Base-by-base conservation (phyloP, 2,329 filamentous ascomycete genomes). In the Diaporthe velutina region DNA sequence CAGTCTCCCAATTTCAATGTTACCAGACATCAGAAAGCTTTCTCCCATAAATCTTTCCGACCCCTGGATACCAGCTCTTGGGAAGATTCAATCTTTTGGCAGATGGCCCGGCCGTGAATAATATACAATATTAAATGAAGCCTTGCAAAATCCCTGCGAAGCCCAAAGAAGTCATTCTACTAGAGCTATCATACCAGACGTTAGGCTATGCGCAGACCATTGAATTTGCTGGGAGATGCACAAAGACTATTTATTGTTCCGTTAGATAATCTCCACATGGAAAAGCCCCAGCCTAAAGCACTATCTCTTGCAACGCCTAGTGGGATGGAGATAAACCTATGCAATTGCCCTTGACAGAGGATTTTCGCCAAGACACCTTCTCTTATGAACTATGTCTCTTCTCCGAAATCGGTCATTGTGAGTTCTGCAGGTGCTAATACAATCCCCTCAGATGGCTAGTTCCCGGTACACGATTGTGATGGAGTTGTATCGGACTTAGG, bases 401-500 rank as follows among this genome's bases (percentile, higher is more conserved):
- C 45, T 28, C 64, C 64, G 30, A 40, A 38, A n/a, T 40, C 15
- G 50, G n/a, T 25, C 48, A 30, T 8, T 40, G 12, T 7, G 48
- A 68, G 30, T 28, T 38, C 30, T 19, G 19, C 30, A 30, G n/a
- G 45, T 28, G 4, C 35, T 17, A 38, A 38, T 38, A 38, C 35
- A n/a, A n/a, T n/a, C n/a, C n/a, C n/a, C n/a, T n/a, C n/a, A n/a
- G n/a, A 38, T 38, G 35, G 10, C 35, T 38, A n/a, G n/a, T n/a
- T n/a, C n/a, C n/a, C 10, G 35, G 35, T 10, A 10, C 10, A 38
- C 48, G 28, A 38, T 30, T 38, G 33, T 61, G 57, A 54, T 72
- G 60, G 45, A 55, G 30, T 54, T 28, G 48, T 45, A 55, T 72
- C 57, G 57, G 57, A 54, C 57, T 72, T 72, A 72, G 70, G 57